phyloP scores from a whole-genome alignment of 371 early-diverging fungal species.

The Mortierella sp. region DNA sequence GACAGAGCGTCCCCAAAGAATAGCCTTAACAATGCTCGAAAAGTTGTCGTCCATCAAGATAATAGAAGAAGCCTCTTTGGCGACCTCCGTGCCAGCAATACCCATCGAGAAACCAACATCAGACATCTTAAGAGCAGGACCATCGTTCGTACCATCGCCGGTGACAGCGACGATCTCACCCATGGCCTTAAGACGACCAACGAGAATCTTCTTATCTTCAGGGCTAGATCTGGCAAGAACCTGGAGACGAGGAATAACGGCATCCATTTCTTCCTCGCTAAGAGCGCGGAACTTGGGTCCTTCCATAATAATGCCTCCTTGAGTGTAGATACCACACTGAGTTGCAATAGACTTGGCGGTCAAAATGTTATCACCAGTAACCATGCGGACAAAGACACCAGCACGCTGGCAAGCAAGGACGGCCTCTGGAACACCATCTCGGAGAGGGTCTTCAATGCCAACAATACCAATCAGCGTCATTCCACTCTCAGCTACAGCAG shows the following conservation, averaged over 20 bases:
- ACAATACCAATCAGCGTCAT: constrained; percentile 72
- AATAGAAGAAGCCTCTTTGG: constrained; percentile 84
- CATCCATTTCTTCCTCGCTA: constrained; percentile 61
- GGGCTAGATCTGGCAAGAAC: constrained; percentile 85
- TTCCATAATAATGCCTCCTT: constrained; percentile 75
- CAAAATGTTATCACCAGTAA: constrained; percentile 84
- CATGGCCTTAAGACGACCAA: constrained; percentile 70
- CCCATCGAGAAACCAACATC: constrained; percentile 90
- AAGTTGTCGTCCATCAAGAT: constrained; percentile 88
- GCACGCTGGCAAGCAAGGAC: constrained; percentile 75
- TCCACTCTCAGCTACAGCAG: constrained; percentile 60
- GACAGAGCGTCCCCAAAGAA: constrained; percentile 86
- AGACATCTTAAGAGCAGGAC: constrained; percentile 83
- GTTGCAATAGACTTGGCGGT: constrained; percentile 81
- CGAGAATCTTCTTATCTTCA: constrained; percentile 79
- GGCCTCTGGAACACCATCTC: constrained; percentile 76
- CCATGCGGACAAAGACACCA: constrained; percentile 87
- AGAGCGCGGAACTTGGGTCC: constrained; percentile 76
- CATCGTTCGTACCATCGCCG: constrained; percentile 87
- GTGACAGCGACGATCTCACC: constrained; percentile 86
- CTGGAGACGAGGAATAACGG: constrained; percentile 69
- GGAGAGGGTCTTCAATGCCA: constrained; percentile 82
- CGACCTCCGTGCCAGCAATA: constrained; percentile 84
- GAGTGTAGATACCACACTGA: constrained; percentile 74
- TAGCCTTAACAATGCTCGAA: constrained; percentile 78